A percentile compares a stretch with the other conserved stretches of the same genome.
These are phyloP conservation scores for Collybia nuda DNA, from an alignment of 768 basidiomycete genomes.

Conservation along the genomic window DNA sequence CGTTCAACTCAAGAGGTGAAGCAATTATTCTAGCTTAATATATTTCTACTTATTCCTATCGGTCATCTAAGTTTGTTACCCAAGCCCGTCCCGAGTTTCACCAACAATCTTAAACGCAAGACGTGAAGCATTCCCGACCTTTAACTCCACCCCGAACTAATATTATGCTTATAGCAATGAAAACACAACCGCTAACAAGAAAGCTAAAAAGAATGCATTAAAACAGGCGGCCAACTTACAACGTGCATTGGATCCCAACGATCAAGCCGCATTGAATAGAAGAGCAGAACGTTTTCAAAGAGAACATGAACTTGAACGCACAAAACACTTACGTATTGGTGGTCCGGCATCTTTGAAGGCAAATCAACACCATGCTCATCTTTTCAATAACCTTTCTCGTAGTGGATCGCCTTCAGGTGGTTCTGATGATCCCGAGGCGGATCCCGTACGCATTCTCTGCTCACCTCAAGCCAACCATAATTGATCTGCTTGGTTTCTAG, in stretches of 20 bases:
- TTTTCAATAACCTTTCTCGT: constrained; percentile 50
- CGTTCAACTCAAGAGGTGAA: constrained; percentile 84
- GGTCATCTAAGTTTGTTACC: constrained; percentile 41
- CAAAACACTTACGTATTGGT: constrained; percentile 47
- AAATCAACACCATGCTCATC: constrained; percentile 51
- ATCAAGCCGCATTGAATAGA: constrained; percentile 68
- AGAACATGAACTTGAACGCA: constrained; percentile 82
- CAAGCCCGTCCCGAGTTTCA: constrained; percentile 53
- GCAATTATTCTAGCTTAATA: constrained; percentile 7
- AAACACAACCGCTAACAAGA: constrained; percentile 40
- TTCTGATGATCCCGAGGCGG: constrained; percentile 69
- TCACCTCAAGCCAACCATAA: neutral
- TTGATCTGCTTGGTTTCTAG: constrained; percentile 36
- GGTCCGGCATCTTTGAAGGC: constrained; percentile 37
- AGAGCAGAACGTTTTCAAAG: constrained; percentile 89
- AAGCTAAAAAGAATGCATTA: constrained; percentile 60
- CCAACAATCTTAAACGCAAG: constrained; percentile 63
- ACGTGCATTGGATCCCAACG: constrained; percentile 52
- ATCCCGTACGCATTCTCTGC: constrained; percentile 53
- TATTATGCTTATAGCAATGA: constrained; percentile 33
- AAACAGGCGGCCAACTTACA: constrained; percentile 33
- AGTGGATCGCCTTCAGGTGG: constrained; percentile 48
- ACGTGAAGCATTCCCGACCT: constrained; percentile 38
- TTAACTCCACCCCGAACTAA: constrained; percentile 1
- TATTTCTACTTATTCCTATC: constrained; percentile 8